Conservation (phyloP, 768 basidiomycete genomes). For the Crassisporium funariophilum region DNA sequence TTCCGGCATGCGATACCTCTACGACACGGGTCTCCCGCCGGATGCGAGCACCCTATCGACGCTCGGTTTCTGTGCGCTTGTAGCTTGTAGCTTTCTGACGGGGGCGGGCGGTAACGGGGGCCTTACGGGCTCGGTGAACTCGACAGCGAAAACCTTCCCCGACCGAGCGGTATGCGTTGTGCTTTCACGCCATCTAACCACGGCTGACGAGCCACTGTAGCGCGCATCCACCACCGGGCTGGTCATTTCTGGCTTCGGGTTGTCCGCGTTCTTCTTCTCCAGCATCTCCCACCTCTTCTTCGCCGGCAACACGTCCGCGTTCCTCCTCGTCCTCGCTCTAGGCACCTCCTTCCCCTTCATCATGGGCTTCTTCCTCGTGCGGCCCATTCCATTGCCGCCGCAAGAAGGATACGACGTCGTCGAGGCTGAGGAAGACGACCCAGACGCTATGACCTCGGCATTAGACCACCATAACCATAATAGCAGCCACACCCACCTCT, state of each 20-base stretch:
- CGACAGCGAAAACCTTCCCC: slow-evolving; percentile 83
- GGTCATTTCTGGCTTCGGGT: slow-evolving; percentile 85
- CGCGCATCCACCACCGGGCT: slow-evolving; percentile 78
- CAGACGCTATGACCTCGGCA: no score
- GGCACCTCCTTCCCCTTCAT: slow-evolving; percentile 83
- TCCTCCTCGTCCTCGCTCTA: slow-evolving; percentile 72
- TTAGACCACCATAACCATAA: no score
- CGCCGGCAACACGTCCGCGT: slow-evolving; percentile 76
- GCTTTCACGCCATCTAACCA: slow-evolving; percentile 2
- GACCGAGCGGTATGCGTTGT: slow-evolving; percentile 56
- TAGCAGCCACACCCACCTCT: no score
- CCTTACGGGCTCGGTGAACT: slow-evolving; percentile 69
- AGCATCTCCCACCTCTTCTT: slow-evolving; percentile 70
- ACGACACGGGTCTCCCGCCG: slow-evolving; percentile 50
- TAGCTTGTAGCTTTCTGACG: slow-evolving; percentile 68
- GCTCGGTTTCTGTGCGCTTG: slow-evolving; percentile 52
- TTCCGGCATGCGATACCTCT: slow-evolving; percentile 70
- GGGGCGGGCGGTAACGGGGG: slow-evolving; percentile 81
- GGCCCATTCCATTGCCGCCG: slow-evolving; percentile 66
- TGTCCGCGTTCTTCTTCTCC: slow-evolving; percentile 91
- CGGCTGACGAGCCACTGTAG: slow-evolving; percentile 39
- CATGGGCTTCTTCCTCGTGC: slow-evolving; percentile 72
- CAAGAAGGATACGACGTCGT: no score
- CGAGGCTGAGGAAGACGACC: slow-evolving; percentile 16
- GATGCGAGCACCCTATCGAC: slow-evolving; percentile 38